Evolutionary conservation across 2,329 filamentous ascomycete genomes (phyloP), one percentile per base, ranked within the genome.

Genomic region (Cercospora nicotianae): DNA sequence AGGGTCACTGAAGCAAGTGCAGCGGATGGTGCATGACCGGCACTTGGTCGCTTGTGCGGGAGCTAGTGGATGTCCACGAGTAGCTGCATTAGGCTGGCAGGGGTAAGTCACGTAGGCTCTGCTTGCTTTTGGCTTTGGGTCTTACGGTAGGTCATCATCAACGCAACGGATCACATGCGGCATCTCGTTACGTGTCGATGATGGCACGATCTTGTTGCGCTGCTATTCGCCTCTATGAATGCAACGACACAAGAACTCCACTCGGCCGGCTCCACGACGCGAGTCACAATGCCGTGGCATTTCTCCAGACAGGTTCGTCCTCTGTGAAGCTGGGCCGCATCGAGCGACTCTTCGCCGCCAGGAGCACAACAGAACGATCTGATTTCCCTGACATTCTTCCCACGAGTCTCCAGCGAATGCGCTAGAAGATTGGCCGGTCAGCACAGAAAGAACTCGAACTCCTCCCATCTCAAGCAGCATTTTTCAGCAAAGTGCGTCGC

Each of bases 1-100:
- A n/a, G 36, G 6, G 36, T n/a, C 16, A n/a, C 16, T n/a, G 36
- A n/a, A 42, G 36, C 45, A 48, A 18, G 45, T 48, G 45, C 45
- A 18, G 45, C 18, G 20, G 8, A 23, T 48, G 9, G 45, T 23
- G 8, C 20, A 12, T 3, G n/a, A 48, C 28, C 16, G 53, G n/a
- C 13, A 57, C 53, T 30, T 31, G 20, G 28, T 31, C 53, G 53
- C 20, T 57, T 57, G 53, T 31, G 13, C 53, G 20, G 53, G 53
- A 57, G 53, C 53, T 57, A 57, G 53, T 28, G 53, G 53, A 57
- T 57, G 23, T 57, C 53, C 18, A 23, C 45, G 53, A 57, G 53
- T 57, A 28, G 23, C 53, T 57, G 53, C 53, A 57, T 57, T n/a
- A 57, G 53, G 16, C 28, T 28, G 53, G 28, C 53, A 57, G 53